phyloP scores from a whole-genome alignment of 495 filamentous ascomycete genomes.

The Penicillium pulvis region DNA sequence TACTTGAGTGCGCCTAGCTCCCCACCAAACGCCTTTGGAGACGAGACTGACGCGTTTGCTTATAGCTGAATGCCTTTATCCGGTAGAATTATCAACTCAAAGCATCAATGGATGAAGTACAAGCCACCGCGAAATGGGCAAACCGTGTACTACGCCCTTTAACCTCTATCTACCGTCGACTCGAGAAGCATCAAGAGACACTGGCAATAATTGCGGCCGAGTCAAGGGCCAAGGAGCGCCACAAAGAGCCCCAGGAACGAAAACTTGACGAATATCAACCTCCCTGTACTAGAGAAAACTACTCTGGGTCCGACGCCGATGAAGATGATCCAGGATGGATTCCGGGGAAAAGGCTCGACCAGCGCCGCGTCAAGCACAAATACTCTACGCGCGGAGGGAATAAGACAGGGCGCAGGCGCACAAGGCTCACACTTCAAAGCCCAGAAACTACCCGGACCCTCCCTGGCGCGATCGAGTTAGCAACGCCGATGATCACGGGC shows the following conservation, averaged over 20 bases:
- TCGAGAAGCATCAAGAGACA: conserved; percentile 47
- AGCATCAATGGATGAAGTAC: conserved; percentile 43
- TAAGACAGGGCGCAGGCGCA: conserved; percentile 27
- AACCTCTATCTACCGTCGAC: conserved; percentile 46
- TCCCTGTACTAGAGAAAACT: conserved; percentile 9
- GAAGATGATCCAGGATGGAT: conserved; percentile 49
- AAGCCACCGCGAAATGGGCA: conserved; percentile 49
- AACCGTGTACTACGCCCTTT: conserved; percentile 52
- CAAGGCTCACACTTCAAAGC: conserved; percentile 38
- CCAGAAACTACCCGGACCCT: conserved; percentile 41
- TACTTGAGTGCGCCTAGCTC: conserved; percentile 5
- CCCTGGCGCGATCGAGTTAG: conserved; percentile 50
- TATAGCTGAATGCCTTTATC: conserved; percentile 12
- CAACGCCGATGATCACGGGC: conserved; percentile 48
- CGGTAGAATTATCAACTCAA: conserved; percentile 8
- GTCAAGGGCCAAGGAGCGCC: conserved; percentile 21
- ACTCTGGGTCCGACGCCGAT: conserved; percentile 40
- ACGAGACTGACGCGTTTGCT: conserved; percentile 1
- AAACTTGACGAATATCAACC: background rate
- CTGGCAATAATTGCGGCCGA: conserved; percentile 36
- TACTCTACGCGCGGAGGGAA: conserved; percentile 39
- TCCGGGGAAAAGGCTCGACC: conserved; percentile 36
- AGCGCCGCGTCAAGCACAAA: conserved; percentile 40
- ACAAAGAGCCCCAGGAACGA: background rate
- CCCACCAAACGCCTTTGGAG: background rate